Evolutionary conservation across 2,329 filamentous ascomycete species (phyloP).

Genomic region (Akanthomyces muscarius): DNA sequence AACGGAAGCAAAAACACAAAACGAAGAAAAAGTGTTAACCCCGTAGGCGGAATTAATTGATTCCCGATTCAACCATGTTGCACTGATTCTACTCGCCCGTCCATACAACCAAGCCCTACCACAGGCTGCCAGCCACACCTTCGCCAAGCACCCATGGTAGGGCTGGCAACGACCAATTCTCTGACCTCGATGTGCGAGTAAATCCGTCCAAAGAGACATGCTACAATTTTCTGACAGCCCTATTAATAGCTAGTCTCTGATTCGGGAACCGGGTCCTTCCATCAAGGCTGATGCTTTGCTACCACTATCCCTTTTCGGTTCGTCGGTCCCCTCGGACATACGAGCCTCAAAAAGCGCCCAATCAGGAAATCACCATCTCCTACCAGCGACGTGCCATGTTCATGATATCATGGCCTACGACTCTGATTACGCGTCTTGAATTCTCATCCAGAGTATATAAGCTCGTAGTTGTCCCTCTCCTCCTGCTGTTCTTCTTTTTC

Average conservation of each 20-base stretch:
- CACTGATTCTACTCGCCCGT: not conserved
- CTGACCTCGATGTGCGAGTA: not conserved
- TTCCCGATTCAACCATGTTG: not conserved
- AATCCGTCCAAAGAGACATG: not conserved
- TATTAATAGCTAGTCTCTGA: not conserved
- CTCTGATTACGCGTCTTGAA: not conserved
- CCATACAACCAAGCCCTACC: not conserved
- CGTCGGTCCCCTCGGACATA: slow-evolving; percentile 12
- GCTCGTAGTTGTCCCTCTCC: not conserved
- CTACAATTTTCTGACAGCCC: not conserved
- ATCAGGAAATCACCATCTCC: slow-evolving; percentile 1
- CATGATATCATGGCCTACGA: slow-evolving; percentile 1
- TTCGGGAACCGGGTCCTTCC: not conserved
- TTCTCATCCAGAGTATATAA: not conserved
- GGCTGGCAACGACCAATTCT: not conserved
- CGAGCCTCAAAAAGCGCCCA: slow-evolving; percentile 1
- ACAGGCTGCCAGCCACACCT: not conserved
- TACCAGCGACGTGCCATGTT: not conserved
- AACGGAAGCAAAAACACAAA: no score
- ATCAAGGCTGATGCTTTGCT: not conserved
- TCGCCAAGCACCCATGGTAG: not conserved
- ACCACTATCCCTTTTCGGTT: not conserved
- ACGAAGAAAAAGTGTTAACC: no score
- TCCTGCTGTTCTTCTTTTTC: not conserved
- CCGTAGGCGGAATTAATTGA: no score